These are phyloP conservation scores for Austroboletus festivus DNA, from an alignment of 768 basidiomycete species.

Conservation along the genomic window DNA sequence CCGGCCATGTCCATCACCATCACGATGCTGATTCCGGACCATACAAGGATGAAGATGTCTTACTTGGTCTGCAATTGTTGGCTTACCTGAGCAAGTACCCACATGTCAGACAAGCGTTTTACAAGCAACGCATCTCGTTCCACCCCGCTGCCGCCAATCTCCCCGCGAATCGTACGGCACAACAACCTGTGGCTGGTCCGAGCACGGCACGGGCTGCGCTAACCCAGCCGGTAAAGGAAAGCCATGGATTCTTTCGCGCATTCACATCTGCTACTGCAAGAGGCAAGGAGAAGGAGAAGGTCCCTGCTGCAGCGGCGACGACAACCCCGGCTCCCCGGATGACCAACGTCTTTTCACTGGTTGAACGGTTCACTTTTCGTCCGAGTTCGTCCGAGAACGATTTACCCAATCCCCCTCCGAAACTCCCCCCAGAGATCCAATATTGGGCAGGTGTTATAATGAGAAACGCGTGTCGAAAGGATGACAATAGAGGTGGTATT, in stretches of 20 bases:
- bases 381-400: conserved; percentile 80
- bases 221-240: conserved; percentile 30
- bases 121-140: conserved; percentile 80
- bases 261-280: conserved; percentile 41
- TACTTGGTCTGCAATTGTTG: conserved; percentile 85
- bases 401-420: conserved; percentile 63
- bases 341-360: conserved; percentile 93
- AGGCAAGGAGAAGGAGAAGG: conserved; percentile 48
- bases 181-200: conserved; percentile 25
- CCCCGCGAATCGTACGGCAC: conserved; percentile 28
- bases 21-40: conserved; percentile 52
- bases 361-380: conserved; percentile 94
- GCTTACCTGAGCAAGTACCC: conserved; percentile 98
- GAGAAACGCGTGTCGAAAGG: conserved; percentile 98
- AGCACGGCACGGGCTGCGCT: conserved; percentile 19
- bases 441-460: conserved; percentile 99
- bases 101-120: conserved; percentile 94
- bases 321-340: conserved; percentile 36
- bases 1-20: conserved; percentile 38
- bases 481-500: conserved; percentile 88
- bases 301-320: conserved; percentile 11
- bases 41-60: conserved; percentile 92
- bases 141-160: conserved; percentile 65
- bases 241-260: conserved; percentile 44
- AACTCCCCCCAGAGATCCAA: conserved; percentile 86